Evolutionary conservation across 352 stramenopile species (phyloP).

Genomic region (Sclerospora graminicola): DNA sequence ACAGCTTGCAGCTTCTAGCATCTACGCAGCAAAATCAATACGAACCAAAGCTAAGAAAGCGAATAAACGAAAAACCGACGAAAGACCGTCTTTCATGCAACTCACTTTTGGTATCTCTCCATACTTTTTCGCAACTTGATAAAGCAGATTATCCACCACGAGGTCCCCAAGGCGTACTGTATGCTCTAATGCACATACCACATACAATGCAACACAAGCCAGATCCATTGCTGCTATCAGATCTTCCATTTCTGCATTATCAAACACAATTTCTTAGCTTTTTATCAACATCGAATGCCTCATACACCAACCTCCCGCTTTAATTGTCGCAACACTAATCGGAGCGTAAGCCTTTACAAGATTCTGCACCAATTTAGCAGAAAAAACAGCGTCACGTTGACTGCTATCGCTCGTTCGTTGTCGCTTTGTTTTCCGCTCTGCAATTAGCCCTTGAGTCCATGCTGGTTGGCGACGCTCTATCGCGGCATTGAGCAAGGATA

Average conservation of each 20-base stretch:
- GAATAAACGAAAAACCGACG: too few species aligned
- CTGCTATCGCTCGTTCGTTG: constrained; percentile 13
- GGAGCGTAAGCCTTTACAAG: constrained; percentile 48
- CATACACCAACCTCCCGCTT: constrained; percentile 10
- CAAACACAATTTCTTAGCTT: neutral
- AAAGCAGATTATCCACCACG: constrained; percentile 70
- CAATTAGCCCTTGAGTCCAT: constrained; percentile 9
- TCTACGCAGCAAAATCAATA: constrained; percentile 9
- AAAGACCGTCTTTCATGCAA: neutral
- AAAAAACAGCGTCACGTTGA: constrained; percentile 30
- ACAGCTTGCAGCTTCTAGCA: constrained; percentile 16
- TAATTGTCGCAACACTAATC: constrained; percentile 1
- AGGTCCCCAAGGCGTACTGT: constrained; percentile 40
- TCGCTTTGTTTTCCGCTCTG: constrained; percentile 8
- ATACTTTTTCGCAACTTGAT: constrained; percentile 72
- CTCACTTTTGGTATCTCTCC: constrained; percentile 36
- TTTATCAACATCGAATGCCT: neutral
- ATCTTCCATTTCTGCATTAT: constrained; percentile 14
- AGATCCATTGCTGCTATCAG: constrained; percentile 36
- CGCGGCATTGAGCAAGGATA: constrained; percentile 17
- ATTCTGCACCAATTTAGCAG: constrained; percentile 48
- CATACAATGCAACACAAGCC: constrained; percentile 38
- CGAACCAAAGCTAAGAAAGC: neutral
- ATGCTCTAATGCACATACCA: constrained; percentile 34
- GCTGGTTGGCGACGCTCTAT: constrained; percentile 9